phyloP scores from a whole-genome alignment of 2,329 filamentous ascomycete genomes.

The Xylariaceae sp. region DNA sequence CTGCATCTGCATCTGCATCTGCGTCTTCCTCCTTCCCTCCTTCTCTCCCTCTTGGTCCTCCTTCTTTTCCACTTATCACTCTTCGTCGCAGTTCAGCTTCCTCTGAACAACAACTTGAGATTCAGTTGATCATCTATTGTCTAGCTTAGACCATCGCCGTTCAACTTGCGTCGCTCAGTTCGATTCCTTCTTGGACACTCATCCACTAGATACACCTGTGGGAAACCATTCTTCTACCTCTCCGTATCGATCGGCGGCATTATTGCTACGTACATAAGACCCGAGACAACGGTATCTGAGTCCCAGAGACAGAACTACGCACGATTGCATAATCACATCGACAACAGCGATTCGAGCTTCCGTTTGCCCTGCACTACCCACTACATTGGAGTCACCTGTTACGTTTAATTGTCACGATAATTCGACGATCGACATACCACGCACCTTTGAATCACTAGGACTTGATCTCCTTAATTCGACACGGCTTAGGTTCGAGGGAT shows the following conservation, averaged over 20 bases:
- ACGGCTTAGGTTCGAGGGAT: slow-evolving; percentile 1
- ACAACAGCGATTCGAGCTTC: too few species aligned
- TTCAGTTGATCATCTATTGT: not conserved
- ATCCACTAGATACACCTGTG: not conserved
- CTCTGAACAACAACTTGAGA: not conserved
- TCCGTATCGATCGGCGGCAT: not conserved
- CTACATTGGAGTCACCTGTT: too few species aligned
- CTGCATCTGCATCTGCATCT: too few species aligned
- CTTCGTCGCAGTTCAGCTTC: not conserved
- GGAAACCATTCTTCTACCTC: too few species aligned
- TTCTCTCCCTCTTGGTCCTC: not conserved
- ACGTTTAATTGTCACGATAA: too few species aligned
- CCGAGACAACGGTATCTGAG: not conserved
- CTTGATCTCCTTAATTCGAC: slow-evolving; percentile 17
- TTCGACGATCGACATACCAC: too few species aligned
- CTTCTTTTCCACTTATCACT: not conserved
- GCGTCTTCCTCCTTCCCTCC: not conserved
- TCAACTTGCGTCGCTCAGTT: not conserved
- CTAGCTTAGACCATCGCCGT: not conserved
- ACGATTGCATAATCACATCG: not conserved
- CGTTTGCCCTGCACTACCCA: too few species aligned
- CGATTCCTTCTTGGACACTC: not conserved
- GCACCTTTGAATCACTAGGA: slow-evolving; percentile 21
- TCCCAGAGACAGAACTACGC: not conserved
- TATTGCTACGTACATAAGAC: not conserved